Conservation (phyloP, 2,329 filamentous ascomycete genomes). For the Bipolaris victoriae region DNA sequence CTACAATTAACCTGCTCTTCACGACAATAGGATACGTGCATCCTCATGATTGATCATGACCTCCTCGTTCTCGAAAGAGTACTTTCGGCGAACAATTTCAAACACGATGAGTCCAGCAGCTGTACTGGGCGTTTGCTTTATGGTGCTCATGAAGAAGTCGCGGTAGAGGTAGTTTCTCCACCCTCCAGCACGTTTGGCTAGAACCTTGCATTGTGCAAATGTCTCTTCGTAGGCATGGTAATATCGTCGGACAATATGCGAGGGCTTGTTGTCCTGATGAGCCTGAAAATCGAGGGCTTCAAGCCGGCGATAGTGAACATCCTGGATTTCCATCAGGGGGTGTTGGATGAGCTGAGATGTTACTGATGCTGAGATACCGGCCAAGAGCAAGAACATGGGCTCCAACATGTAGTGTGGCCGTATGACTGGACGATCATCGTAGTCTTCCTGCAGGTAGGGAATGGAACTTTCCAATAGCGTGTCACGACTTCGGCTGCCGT, state of each 20-base stretch:
- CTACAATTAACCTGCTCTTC: conserved; percentile 1
- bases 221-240: conserved; percentile 75
- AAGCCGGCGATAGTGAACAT: conserved; percentile 74
- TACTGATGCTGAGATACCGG: conserved; percentile 71
- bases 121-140: conserved; percentile 77
- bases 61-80: conserved; percentile 66
- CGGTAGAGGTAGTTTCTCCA: conserved; percentile 70
- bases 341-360: conserved; percentile 73
- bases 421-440: conserved; percentile 59
- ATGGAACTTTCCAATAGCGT: conserved; percentile 33
- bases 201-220: conserved; percentile 63
- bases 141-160: conserved; percentile 74
- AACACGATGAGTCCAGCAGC: conserved; percentile 80
- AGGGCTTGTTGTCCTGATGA: conserved; percentile 42
- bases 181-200: conserved; percentile 65
- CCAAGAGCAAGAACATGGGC: conserved; percentile 72
- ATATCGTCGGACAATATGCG: conserved; percentile 63
- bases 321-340: conserved; percentile 72
- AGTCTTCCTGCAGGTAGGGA: conserved; percentile 28
- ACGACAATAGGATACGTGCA: conserved; percentile 70
- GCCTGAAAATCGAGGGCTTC: conserved; percentile 71
- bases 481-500: conserved; percentile 53
- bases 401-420: conserved; percentile 77
- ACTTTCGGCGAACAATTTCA: conserved; percentile 75
- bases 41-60: conserved; percentile 63